phyloP scores from a whole-genome alignment of 108 stramenopile genomes.

The Discostella pseudostelligera region DNA sequence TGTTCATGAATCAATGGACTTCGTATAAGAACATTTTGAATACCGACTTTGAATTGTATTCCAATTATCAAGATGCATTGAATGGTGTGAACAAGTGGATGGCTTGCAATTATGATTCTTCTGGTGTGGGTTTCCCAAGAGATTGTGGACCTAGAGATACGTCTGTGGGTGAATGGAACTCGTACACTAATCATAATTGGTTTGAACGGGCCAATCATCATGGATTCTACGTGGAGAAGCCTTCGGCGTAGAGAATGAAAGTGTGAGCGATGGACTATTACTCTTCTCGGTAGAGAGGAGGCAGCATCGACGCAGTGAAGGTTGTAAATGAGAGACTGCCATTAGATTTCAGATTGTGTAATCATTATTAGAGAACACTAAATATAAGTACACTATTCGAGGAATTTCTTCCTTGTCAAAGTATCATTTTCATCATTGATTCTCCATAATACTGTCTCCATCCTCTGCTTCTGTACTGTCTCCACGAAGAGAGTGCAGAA shows the following conservation, averaged over 20 bases:
- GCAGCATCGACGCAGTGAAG: too few species aligned
- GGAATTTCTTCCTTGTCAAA: too few species aligned
- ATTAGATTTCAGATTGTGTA: too few species aligned
- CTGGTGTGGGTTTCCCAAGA: constrained; percentile 31
- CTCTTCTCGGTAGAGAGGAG: too few species aligned
- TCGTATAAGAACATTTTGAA: constrained; percentile 14
- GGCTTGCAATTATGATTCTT: constrained; percentile 33
- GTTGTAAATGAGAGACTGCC: too few species aligned
- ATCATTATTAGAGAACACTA: too few species aligned
- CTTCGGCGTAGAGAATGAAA: background rate
- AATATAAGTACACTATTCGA: too few species aligned
- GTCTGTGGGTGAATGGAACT: constrained; percentile 23
- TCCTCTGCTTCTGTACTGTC: too few species aligned
- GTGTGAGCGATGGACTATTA: too few species aligned
- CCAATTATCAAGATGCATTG: constrained; percentile 40
- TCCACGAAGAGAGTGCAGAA: too few species aligned
- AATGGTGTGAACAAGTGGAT: constrained; percentile 22
- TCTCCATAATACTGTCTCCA: too few species aligned
- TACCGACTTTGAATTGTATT: constrained; percentile 40
- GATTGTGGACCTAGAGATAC: constrained; percentile 14
- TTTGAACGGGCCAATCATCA: constrained; percentile 20
- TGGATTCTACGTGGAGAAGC: constrained; percentile 34
- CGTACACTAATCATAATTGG: constrained; percentile 11
- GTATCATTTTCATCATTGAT: too few species aligned
- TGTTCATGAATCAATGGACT: constrained; percentile 45